A percentile compares a stretch with the other conserved stretches of the same genome.
phyloP scores from a whole-genome alignment of 176 grass and related monocot genomes.

The Musa itinerans region DNA sequence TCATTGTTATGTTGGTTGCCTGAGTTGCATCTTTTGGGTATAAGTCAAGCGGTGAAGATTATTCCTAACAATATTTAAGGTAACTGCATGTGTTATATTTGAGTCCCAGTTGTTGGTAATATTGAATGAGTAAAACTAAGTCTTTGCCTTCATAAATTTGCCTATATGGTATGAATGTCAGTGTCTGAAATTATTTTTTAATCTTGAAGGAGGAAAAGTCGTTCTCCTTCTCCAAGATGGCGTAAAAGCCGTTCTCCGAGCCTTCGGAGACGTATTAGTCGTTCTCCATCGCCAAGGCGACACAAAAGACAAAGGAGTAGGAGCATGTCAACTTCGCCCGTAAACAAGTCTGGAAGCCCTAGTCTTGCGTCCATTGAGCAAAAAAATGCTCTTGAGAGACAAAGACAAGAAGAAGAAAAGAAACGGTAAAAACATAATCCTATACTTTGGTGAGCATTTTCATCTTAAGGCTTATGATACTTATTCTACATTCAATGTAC shows the following conservation, averaged over 20 bases:
- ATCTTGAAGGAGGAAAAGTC: constrained; percentile 68
- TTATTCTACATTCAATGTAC: background rate
- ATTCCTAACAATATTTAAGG: constrained; percentile 6
- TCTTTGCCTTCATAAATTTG: background rate
- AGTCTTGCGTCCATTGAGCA: constrained; percentile 31
- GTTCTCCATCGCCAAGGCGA: constrained; percentile 40
- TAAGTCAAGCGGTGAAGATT: constrained; percentile 24
- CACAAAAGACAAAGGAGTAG: constrained; percentile 65
- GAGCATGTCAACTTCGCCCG: constrained; percentile 38
- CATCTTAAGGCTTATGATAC: background rate
- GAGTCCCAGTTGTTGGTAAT: no score
- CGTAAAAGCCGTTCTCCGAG: constrained; percentile 43
- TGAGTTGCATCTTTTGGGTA: background rate
- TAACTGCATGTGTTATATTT: no score
- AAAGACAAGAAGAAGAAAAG: constrained; percentile 89
- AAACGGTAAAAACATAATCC: constrained; percentile 75
- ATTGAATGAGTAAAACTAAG: constrained; percentile 13
- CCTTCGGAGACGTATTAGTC: constrained; percentile 44
- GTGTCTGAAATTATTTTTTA: constrained; percentile 6
- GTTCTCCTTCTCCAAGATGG: constrained; percentile 58
- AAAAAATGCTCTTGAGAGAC: constrained; percentile 59
- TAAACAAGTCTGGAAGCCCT: constrained; percentile 36
- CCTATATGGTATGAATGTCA: background rate
- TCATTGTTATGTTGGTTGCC: background rate
- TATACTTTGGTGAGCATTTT: constrained; percentile 17